Evolutionary conservation across 768 basidiomycete species (phyloP).

Genomic region (Trametes meyenii): DNA sequence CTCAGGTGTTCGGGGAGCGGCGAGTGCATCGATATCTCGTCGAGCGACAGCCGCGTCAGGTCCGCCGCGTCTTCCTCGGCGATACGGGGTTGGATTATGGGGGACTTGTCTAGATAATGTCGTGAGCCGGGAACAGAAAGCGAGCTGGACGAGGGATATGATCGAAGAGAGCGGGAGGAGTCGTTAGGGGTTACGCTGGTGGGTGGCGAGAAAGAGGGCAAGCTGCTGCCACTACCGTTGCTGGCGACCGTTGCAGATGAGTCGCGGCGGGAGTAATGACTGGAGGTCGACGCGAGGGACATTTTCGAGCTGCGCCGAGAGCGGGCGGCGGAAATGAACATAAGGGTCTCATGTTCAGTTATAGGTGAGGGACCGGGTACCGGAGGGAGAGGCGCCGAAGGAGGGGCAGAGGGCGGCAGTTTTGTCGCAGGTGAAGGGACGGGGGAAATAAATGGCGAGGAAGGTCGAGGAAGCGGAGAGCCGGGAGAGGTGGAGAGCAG

Average conservation of each 20-base stretch:
- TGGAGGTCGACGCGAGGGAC: slow-evolving; percentile 33
- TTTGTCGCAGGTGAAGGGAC: slow-evolving; percentile 15
- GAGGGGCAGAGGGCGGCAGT: slow-evolving; percentile 53
- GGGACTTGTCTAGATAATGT: slow-evolving; percentile 23
- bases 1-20: slow-evolving; percentile 25
- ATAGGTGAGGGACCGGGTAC: slow-evolving; percentile 65
- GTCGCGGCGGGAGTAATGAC: slow-evolving; percentile 32
- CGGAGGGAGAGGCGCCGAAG: slow-evolving; percentile 62
- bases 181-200: slow-evolving; percentile 28
- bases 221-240: slow-evolving; percentile 25
- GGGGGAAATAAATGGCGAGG: slow-evolving; percentile 20
- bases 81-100: slow-evolving; percentile 31
- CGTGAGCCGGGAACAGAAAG: slow-evolving; percentile 25
- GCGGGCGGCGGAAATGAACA: slow-evolving; percentile 41
- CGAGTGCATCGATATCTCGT: slow-evolving; percentile 29
- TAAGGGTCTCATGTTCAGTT: slow-evolving; percentile 50
- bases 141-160: slow-evolving; percentile 32
- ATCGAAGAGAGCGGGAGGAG: slow-evolving; percentile 33
- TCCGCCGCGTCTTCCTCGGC: slow-evolving; percentile 35
- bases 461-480: slow-evolving; percentile 11
- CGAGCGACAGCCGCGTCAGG: slow-evolving; percentile 31
- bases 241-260: slow-evolving; percentile 33
- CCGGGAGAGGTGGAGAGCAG: slow-evolving; percentile 11
- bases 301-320: slow-evolving; percentile 40
- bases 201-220: slow-evolving; percentile 28